Base-by-base conservation (phyloP, 371 early-diverging fungal genomes). In the Mortierella polycephala region DNA sequence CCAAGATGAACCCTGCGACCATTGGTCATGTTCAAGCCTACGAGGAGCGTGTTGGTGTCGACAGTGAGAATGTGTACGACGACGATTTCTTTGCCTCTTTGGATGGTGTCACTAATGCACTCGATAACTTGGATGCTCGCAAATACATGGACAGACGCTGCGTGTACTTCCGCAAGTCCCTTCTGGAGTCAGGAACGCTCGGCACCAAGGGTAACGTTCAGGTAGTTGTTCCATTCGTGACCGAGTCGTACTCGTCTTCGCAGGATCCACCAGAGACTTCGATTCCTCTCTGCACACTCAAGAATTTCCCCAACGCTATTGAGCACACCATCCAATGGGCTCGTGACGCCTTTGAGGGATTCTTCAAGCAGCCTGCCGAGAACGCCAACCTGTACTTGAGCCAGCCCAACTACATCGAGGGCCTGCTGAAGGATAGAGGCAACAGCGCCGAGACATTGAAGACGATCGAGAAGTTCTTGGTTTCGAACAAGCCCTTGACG, bases 321-420 rank as follows among this genome's bases (percentile, higher is more conserved):
- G 99, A 99, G 88, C 99, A 99, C 85, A 98, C 99, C n/a, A 99
- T 99, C 80, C 98, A 99, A 83, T 98, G 99, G 99, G 97, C 99
- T 5, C 94, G 99, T 68, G 98, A 98, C 84, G 85, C 95, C 74
- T 99, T 99, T 84, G 96, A 98, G 75, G 98, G 95, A 1, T 85
- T 95, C 71, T 99, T 99, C 88, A 86, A 86, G 62, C 92, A 93
- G 71, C 95, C 95, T 5, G 93, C 96, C 4, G 97, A 98, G 81
- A 96, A 95, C 82, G 96, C 93, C 75, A 98, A 98, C 84, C 59
- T 93, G 55, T 98, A 95, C 72, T 88, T 99, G 64, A 91, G 92
- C 57, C 91, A 94, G 67, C 86, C 91, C 75, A 90, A 89, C 71
- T 97, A 90, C 81, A 81, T 97, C n/a, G 94, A 96, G 42, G 77